These are phyloP conservation scores for Chaetomium olivaceum DNA, from an alignment of 2,329 filamentous ascomycete species.

Conservation along the genomic window DNA sequence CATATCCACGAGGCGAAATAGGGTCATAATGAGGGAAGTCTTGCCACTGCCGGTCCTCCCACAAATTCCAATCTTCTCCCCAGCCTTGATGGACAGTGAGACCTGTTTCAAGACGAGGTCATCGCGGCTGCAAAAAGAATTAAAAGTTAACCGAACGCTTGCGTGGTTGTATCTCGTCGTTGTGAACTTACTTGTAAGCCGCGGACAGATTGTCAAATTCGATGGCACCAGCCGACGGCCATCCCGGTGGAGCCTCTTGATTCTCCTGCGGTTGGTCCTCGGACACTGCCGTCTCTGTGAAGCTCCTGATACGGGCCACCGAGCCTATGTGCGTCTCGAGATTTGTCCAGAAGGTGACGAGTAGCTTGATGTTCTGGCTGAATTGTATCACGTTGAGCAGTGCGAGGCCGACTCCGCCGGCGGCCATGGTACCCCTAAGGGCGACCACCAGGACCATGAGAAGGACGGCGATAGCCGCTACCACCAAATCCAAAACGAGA, in stretches of 20 bases:
- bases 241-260: conserved; percentile 32
- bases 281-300: conserved; percentile 32
- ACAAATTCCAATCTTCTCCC: conserved; percentile 41
- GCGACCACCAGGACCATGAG: conserved; percentile 41
- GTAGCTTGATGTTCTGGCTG: conserved; percentile 31
- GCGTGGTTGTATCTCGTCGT: no score
- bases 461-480: conserved; percentile 40
- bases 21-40: conserved; percentile 38
- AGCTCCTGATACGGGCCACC: conserved; percentile 37
- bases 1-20: conserved; percentile 51
- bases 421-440: conserved; percentile 36
- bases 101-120: conserved; percentile 34
- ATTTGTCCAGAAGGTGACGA: conserved; percentile 37
- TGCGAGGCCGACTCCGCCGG: conserved; percentile 38
- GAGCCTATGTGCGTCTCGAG: conserved; percentile 39
- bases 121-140: background rate
- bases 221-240: conserved; percentile 39
- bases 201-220: conserved; percentile 38
- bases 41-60: conserved; percentile 39
- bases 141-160: background rate
- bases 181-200: conserved; percentile 31
- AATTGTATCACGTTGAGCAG: conserved; percentile 37
- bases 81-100: conserved; percentile 34
- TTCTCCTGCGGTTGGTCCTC: conserved; percentile 35
- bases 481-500: conserved; percentile 42